Base-by-base conservation (phyloP, 139 green algal species). In the Chlorella sp. region DNA sequence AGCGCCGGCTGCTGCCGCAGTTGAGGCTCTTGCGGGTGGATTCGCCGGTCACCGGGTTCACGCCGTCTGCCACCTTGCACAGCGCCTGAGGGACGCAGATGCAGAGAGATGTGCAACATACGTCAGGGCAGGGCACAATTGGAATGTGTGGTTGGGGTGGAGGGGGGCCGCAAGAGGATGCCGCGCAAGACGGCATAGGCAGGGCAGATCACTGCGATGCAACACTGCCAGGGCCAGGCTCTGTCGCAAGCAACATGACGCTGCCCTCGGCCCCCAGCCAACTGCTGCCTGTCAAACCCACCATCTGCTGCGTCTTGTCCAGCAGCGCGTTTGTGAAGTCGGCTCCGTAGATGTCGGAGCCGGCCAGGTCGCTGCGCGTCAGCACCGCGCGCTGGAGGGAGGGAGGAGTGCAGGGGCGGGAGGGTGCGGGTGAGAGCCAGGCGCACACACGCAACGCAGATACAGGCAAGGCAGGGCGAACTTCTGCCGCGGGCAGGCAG, bases 291-390 rank as follows among this genome's bases (percentile, higher is more conserved):
- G 11, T 65, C 56, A 65, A 65, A n/a, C 22, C 22, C 76, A 93
- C 91, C 82, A 96, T 93, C 84, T 98, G 95, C 89, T 97, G 93
- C 46, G 92, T 86, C 83, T 92, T 94, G 93, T 99, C 96, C 3
- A 99, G 46, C 41, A 99, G 88, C 1, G 96, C 94, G 76, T 99
- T 98, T 32, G 91, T 95, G 89, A 99, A 99, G 92, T 99, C 96
- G 56, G 90, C 91, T n/a, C 92, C 92, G 28, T 90, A 83, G 24
- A 97, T 93, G 58, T 92, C 81, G 6, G 94, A 89, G n/a, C 87
- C 86, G 3, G 38, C 41, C 41, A 94, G 82, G 73, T 94, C 91
- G 82, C 78, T 91, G 78, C 88, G 86, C 0, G 96, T 99, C 76
- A 99, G 94, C 34, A 99, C 87, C 5, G 89, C 89, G 32, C 96